These are phyloP conservation scores for Eudorina sp. DNA, from an alignment of 139 green algal genomes.

Conservation along the genomic window DNA sequence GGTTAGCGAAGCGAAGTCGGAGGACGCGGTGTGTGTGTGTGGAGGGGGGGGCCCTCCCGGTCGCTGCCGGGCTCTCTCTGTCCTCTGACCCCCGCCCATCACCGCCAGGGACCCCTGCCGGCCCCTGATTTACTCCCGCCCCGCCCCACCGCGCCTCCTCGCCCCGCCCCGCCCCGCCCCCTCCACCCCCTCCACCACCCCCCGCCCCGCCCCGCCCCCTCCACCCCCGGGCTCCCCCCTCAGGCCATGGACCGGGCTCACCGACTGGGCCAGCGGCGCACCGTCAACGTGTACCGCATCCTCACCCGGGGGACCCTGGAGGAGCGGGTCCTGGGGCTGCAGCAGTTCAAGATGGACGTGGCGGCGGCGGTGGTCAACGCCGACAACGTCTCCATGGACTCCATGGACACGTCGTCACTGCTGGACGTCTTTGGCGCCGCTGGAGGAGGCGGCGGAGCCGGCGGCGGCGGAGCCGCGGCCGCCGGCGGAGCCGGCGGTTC, in stretches of 20 bases:
- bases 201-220: not conserved
- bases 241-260: constrained; percentile 98
- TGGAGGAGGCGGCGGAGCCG: not conserved
- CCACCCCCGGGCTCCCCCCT: not conserved
- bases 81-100: too few species aligned
- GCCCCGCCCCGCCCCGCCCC: too few species aligned
- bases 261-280: constrained; percentile 93
- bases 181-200: too few species aligned
- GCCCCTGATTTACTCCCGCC: too few species aligned
- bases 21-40: too few species aligned
- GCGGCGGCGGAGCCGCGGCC: not conserved
- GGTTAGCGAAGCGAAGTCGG: too few species aligned
- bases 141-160: too few species aligned
- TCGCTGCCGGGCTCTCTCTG: too few species aligned
- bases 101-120: too few species aligned
- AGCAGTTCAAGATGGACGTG: constrained; percentile 98
- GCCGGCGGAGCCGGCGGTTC: constrained; percentile 52
- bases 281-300: constrained; percentile 97
- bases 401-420: constrained; percentile 82
- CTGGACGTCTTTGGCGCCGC: constrained; percentile 75
- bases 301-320: constrained; percentile 84
- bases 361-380: constrained; percentile 82
- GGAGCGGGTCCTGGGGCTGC: constrained; percentile 91
- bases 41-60: too few species aligned
- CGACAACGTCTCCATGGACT: constrained; percentile 80